These are phyloP conservation scores for Nakazawaea anatomiae DNA, from an alignment of 805 yeast genomes.

Conservation along the genomic window DNA sequence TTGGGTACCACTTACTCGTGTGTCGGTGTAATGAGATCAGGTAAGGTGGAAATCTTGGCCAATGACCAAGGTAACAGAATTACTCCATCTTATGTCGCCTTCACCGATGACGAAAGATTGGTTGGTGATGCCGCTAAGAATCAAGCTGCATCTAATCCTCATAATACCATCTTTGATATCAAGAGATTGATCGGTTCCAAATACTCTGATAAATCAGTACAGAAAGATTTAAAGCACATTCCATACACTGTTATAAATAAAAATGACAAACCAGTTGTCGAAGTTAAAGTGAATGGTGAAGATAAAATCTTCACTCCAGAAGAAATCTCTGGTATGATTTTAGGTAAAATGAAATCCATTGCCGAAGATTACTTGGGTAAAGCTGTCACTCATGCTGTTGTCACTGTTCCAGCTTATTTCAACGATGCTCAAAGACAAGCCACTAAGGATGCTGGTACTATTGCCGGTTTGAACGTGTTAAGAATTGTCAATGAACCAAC, in stretches of 20 bases:
- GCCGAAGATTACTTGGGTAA: slow-evolving; percentile 89
- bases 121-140: slow-evolving; percentile 98
- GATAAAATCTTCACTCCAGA: slow-evolving; percentile 81
- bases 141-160: slow-evolving; percentile 96
- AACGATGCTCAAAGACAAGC: slow-evolving; percentile 94
- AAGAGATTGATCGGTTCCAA: slow-evolving; percentile 90
- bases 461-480: slow-evolving; percentile 83
- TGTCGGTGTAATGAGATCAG: slow-evolving; percentile 84
- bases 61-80: slow-evolving; percentile 99
- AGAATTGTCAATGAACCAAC: slow-evolving; percentile 94
- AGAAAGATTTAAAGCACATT: slow-evolving; percentile 76
- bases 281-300: slow-evolving; percentile 88
- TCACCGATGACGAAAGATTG: slow-evolving; percentile 91
- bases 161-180: slow-evolving; percentile 91
- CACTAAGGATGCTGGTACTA: slow-evolving; percentile 88
- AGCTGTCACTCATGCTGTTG: slow-evolving; percentile 83
- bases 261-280: slow-evolving; percentile 80
- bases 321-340: slow-evolving; percentile 90
- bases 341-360: slow-evolving; percentile 85
- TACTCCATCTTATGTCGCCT: slow-evolving; percentile 94
- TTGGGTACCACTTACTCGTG: slow-evolving; percentile 97
- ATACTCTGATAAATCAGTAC: slow-evolving; percentile 74
- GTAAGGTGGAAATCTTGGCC: slow-evolving; percentile 91
- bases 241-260: slow-evolving; percentile 78
- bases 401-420: slow-evolving; percentile 90